Percentiles rank a stretch among this genome's conserved stretches.
phyloP scores from a whole-genome alignment of 495 filamentous ascomycete species.

The Penicillium lagena region DNA sequence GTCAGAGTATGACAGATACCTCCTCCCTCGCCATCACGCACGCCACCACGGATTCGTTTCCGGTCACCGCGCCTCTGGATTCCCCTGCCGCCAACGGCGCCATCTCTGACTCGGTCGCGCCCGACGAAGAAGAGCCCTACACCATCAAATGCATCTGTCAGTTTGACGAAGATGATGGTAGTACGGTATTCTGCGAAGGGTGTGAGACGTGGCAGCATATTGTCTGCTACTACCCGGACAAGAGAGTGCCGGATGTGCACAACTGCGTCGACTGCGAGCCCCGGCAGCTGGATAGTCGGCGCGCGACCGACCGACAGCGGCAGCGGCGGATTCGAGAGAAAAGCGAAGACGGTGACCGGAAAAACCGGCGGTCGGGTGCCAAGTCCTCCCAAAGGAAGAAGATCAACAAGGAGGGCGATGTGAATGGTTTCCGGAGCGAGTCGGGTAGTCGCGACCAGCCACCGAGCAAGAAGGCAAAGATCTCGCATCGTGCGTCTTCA shows the following conservation, averaged over 20 bases:
- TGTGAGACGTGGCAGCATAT: slow-evolving; percentile 99
- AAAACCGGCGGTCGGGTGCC: slow-evolving; percentile 59
- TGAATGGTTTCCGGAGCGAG: slow-evolving; percentile 41
- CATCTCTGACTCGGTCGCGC: slow-evolving; percentile 44
- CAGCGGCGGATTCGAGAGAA: slow-evolving; percentile 57
- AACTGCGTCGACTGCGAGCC: slow-evolving; percentile 83
- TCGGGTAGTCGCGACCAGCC: slow-evolving; percentile 49
- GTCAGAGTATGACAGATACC: slow-evolving; percentile 93
- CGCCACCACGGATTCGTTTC: slow-evolving; percentile 57
- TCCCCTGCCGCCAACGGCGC: slow-evolving; percentile 51
- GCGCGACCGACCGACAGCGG: slow-evolving; percentile 63
- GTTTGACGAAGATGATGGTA: slow-evolving; percentile 90
- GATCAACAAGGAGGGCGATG: slow-evolving; percentile 38
- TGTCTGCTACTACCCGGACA: slow-evolving; percentile 81
- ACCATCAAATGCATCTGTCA: slow-evolving; percentile 97
- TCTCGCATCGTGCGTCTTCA: slow-evolving; percentile 61
- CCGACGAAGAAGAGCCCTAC: slow-evolving; percentile 80
- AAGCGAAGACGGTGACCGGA: slow-evolving; percentile 51
- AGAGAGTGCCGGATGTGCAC: slow-evolving; percentile 72
- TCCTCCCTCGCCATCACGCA: slow-evolving; percentile 54
- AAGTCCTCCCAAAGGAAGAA: slow-evolving; percentile 72
- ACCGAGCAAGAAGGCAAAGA: slow-evolving; percentile 69
- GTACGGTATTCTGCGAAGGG: slow-evolving; percentile 90
- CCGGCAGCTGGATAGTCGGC: slow-evolving; percentile 59
- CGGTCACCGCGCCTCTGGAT: slow-evolving; percentile 50